These are phyloP conservation scores for Plectranthus barbatus DNA, from an alignment of 257 asterid genomes.

Conservation along the genomic window DNA sequence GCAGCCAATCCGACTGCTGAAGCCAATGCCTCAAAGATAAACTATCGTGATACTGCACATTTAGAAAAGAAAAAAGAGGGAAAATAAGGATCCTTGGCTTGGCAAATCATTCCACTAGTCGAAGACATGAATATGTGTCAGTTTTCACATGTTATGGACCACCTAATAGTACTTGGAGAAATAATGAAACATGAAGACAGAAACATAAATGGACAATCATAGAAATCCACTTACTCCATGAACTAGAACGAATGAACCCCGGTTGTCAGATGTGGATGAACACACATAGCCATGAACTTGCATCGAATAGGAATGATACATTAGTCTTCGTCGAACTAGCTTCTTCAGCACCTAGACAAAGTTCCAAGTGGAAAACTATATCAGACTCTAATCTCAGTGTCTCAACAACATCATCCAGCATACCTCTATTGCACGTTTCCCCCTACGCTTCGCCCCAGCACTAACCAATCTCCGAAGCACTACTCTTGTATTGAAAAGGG, in stretches of 20 bases:
- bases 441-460: conserved; percentile 83
- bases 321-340: conserved; percentile 50
- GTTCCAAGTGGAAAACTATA: conserved; percentile 7
- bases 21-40: conserved; percentile 95
- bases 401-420: conserved; percentile 1
- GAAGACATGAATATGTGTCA: background rate
- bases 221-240: conserved; percentile 63
- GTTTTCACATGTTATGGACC: background rate
- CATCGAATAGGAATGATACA: conserved; percentile 90
- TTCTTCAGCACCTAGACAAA: conserved; percentile 69
- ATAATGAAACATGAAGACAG: background rate
- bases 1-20: conserved; percentile 95
- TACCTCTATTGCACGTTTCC: conserved; percentile 88
- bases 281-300: conserved; percentile 90
- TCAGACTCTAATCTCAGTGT: background rate
- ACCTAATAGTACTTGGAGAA: conserved; percentile 2
- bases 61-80: background rate
- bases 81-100: background rate
- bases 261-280: conserved; percentile 49
- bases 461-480: conserved; percentile 65
- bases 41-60: conserved; percentile 80
- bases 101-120: background rate
- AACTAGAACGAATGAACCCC: conserved; percentile 66
- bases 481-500: conserved; percentile 63
- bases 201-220: background rate